Evolutionary conservation across 2,329 filamentous ascomycete species (phyloP).

Genomic region (Monosporascus sp.): DNA sequence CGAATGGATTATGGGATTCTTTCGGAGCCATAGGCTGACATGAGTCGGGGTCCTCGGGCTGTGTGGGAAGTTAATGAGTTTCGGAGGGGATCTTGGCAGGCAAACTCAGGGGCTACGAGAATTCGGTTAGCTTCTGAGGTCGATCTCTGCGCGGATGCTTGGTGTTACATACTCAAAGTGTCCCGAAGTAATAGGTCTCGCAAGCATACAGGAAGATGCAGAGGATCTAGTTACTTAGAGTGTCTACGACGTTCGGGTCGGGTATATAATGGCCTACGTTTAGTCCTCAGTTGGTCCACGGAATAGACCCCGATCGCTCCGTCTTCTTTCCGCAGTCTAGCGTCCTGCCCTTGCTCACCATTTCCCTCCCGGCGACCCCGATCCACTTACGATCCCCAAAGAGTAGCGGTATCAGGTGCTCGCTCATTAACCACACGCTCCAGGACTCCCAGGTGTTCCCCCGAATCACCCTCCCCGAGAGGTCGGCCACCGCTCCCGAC

Average conservation of each 20-base stretch:
- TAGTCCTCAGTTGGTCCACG: background rate
- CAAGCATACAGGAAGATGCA: too few relatives aligned
- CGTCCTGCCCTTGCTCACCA: background rate
- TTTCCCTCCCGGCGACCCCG: background rate
- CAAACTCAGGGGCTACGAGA: too few relatives aligned
- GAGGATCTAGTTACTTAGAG: too few relatives aligned
- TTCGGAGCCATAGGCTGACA: background rate
- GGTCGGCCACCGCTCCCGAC: background rate
- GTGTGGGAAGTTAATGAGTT: too few relatives aligned
- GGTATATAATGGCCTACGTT: too few relatives aligned
- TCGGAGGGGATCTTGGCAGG: too few relatives aligned
- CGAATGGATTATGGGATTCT: conserved; percentile 1
- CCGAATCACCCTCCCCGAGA: background rate
- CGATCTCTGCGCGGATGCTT: too few relatives aligned
- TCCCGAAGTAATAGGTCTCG: too few relatives aligned
- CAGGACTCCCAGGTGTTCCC: background rate
- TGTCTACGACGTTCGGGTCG: too few relatives aligned
- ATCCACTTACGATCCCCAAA: background rate
- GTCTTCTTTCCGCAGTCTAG: background rate
- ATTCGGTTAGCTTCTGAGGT: too few relatives aligned
- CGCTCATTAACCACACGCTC: background rate
- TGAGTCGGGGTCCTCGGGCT: background rate
- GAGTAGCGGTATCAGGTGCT: background rate
- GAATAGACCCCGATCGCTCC: background rate
- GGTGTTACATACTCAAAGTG: too few relatives aligned